Conservation (phyloP, 2,329 filamentous ascomycete species). For the Exutisphaerella laricina region DNA sequence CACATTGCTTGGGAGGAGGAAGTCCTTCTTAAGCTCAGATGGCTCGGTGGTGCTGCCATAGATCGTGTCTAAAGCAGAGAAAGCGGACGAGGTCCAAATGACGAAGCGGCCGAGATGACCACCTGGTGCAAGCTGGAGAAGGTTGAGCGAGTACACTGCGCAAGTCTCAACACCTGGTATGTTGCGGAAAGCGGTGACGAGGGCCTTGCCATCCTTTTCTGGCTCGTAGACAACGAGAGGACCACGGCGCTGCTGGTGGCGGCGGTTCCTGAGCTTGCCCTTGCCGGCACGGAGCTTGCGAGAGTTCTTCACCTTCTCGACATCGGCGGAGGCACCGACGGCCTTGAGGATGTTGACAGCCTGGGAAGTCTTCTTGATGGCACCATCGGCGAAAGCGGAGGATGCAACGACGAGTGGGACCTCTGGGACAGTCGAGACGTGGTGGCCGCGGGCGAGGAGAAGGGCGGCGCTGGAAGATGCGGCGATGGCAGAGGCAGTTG, state of each 20-base stretch:
- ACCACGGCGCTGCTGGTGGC: conserved; percentile 94
- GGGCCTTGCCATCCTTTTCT: conserved; percentile 88
- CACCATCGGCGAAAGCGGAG: conserved; percentile 72
- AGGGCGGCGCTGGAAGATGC: conserved; percentile 93
- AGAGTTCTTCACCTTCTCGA: conserved; percentile 93
- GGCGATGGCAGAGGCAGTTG: conserved; percentile 93
- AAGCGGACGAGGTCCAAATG: conserved; percentile 96
- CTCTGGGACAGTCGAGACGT: conserved; percentile 85
- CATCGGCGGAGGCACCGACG: conserved; percentile 80
- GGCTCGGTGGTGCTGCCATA: conserved; percentile 90
- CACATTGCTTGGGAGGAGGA: conserved; percentile 87
- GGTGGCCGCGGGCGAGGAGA: conserved; percentile 94
- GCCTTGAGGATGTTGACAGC: conserved; percentile 84
- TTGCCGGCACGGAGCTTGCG: conserved; percentile 98
- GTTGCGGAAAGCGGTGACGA: conserved; percentile 96
- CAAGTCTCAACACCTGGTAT: conserved; percentile 96
- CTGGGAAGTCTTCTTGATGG: conserved; percentile 80
- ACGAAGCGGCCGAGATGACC: conserved; percentile 99
- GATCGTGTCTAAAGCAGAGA: conserved; percentile 93
- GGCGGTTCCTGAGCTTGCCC: conserved; percentile 96
- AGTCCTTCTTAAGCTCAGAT: conserved; percentile 97
- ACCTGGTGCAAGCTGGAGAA: conserved; percentile 97
- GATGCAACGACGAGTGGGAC: conserved; percentile 96
- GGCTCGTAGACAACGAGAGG: conserved; percentile 97
- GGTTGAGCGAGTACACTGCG: conserved; percentile 90